A percentile compares a stretch with the other conserved stretches of the same genome.
These are phyloP conservation scores for Tympanopsis confertula DNA, from an alignment of 2,329 filamentous ascomycete genomes.

Conservation along the genomic window DNA sequence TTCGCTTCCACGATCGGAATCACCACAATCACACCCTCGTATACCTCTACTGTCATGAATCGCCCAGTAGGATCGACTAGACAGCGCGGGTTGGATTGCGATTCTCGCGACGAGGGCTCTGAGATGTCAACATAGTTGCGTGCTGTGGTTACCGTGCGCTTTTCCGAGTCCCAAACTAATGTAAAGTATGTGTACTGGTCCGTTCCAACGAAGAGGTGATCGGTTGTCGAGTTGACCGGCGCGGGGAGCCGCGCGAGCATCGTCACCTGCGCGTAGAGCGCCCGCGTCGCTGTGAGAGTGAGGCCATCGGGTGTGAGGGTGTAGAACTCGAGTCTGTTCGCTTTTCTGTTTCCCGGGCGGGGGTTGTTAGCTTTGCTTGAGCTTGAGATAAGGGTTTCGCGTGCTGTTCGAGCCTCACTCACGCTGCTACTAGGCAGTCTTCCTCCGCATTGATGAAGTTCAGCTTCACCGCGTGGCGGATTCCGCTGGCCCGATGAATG, in stretches of 20 bases:
- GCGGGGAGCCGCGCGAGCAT: slow-evolving; percentile 67
- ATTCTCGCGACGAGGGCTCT: slow-evolving; percentile 58
- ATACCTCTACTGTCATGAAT: slow-evolving; percentile 56
- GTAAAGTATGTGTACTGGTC: slow-evolving; percentile 87
- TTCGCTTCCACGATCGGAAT: slow-evolving; percentile 44
- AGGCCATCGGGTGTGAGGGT: slow-evolving; percentile 8
- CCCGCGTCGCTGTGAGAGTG: slow-evolving; percentile 40
- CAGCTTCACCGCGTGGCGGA: slow-evolving; percentile 76
- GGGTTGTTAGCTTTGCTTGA: slow-evolving; percentile 8
- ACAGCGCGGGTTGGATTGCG: slow-evolving; percentile 72
- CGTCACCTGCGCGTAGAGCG: slow-evolving; percentile 74
- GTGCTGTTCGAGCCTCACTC: slow-evolving; percentile 23
- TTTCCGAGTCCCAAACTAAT: slow-evolving; percentile 63
- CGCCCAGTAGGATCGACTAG: slow-evolving; percentile 69
- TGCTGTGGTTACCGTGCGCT: slow-evolving; percentile 34
- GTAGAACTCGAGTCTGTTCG: slow-evolving; percentile 11
- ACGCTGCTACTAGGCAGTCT: slow-evolving; percentile 82
- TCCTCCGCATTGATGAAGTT: slow-evolving; percentile 63
- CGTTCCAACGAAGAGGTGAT: slow-evolving; percentile 86
- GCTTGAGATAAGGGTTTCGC: slow-evolving; percentile 5
- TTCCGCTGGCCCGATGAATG: slow-evolving; percentile 82
- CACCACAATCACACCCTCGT: slow-evolving; percentile 56
- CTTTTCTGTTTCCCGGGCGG: slow-evolving; percentile 8
- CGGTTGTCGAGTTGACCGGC: slow-evolving; percentile 61
- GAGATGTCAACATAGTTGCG: slow-evolving; percentile 36